These are phyloP conservation scores for Plasmodium inui DNA, from an alignment of 169 alveolate species.

Conservation along the genomic window DNA sequence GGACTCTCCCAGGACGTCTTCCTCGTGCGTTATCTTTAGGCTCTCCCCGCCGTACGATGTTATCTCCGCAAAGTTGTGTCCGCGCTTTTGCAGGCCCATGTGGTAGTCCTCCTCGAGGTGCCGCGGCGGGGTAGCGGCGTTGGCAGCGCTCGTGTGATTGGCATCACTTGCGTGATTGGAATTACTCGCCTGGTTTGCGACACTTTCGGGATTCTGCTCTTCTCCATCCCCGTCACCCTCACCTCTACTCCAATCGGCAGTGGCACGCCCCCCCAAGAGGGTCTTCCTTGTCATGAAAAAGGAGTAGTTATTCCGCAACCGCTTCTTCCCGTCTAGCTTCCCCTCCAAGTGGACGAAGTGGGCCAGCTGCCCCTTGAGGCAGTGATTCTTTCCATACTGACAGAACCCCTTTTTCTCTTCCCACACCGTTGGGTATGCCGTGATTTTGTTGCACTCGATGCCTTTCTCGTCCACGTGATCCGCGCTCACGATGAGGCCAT, in stretches of 20 bases:
- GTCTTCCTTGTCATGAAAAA: constrained; percentile 27
- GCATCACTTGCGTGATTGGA: no score
- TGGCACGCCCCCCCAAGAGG: background rate
- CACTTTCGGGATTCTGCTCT: background rate
- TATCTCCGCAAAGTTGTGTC: constrained; percentile 14
- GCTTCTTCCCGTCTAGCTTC: background rate
- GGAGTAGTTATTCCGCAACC: constrained; percentile 8
- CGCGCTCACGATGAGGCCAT: constrained; percentile 7
- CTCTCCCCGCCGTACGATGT: constrained; percentile 18
- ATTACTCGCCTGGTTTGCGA: background rate
- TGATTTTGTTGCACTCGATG: constrained; percentile 13
- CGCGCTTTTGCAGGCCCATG: constrained; percentile 22
- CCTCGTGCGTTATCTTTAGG: constrained; percentile 5
- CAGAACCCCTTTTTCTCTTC: constrained; percentile 26
- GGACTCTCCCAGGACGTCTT: constrained; percentile 21
- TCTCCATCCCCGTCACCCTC: no score
- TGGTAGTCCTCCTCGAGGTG: constrained; percentile 15
- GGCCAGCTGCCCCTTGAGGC: constrained; percentile 23
- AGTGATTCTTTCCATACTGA: background rate
- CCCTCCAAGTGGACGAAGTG: constrained; percentile 21
- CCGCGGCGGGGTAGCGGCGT: background rate
- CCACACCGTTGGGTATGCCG: constrained; percentile 28
- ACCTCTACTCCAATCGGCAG: background rate
- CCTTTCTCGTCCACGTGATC: constrained; percentile 39
- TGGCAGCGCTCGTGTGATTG: no score